These are phyloP conservation scores for Fusarium denticulatum DNA, from an alignment of 2,329 filamentous ascomycete genomes.

Conservation along the genomic window DNA sequence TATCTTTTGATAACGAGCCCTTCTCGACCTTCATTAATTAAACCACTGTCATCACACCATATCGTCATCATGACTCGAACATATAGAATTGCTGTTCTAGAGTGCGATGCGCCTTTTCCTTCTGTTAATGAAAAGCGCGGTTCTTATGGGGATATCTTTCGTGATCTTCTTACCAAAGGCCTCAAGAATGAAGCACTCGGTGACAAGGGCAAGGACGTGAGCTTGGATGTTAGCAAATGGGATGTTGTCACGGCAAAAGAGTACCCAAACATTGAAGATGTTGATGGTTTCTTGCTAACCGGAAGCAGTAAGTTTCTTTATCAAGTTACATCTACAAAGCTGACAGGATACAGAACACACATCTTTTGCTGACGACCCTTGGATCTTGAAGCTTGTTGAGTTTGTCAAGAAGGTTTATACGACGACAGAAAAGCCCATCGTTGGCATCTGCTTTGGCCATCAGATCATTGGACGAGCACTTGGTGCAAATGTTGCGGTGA, in stretches of 20 bases:
- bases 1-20: background rate
- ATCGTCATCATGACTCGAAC: constrained; percentile 33
- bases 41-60: too few species aligned
- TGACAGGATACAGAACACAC: constrained; percentile 43
- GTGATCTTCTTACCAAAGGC: constrained; percentile 41
- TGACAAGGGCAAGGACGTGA: constrained; percentile 23
- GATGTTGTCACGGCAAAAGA: constrained; percentile 44
- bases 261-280: constrained; percentile 42
- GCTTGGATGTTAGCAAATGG: constrained; percentile 44
- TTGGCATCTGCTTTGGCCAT: constrained; percentile 60
- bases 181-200: constrained; percentile 35
- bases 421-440: constrained; percentile 46
- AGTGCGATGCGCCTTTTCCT: constrained; percentile 48
- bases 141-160: constrained; percentile 47
- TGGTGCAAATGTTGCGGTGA: constrained; percentile 50
- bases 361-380: constrained; percentile 51
- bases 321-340: rapidly evolving
- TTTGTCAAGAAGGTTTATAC: constrained; percentile 46
- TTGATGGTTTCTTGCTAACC: constrained; percentile 47
- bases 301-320: constrained; percentile 45
- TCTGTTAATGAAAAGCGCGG: constrained; percentile 41
- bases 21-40: background rate
- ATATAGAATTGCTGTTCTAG: constrained; percentile 44
- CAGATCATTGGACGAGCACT: constrained; percentile 57
- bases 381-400: constrained; percentile 53